Percentiles rank a stretch among this genome's conserved stretches.
phyloP scores from a whole-genome alignment of 768 basidiomycete genomes.

The Hemileccinum impolitum region DNA sequence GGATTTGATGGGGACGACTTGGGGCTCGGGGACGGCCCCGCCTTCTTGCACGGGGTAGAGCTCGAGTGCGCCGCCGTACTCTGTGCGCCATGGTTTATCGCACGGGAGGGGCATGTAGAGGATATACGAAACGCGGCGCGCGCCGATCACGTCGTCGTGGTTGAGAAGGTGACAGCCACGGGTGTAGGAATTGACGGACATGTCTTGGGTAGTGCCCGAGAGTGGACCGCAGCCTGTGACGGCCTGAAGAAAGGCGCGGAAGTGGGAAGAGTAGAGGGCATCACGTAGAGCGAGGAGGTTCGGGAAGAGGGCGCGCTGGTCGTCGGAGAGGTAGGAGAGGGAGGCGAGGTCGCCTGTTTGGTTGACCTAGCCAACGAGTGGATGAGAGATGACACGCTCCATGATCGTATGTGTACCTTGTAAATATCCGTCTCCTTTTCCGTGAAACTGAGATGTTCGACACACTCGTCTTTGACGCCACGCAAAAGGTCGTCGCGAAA shows the following conservation, averaged over 20 bases:
- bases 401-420: constrained; percentile 52
- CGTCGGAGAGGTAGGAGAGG: constrained; percentile 75
- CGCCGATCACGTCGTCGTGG: constrained; percentile 97
- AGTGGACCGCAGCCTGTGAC: constrained; percentile 93
- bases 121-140: constrained; percentile 92
- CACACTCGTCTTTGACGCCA: constrained; percentile 81
- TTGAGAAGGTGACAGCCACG: constrained; percentile 92
- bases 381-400: background rate
- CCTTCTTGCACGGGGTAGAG: constrained; percentile 72
- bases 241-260: constrained; percentile 76
- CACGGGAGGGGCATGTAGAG: constrained; percentile 88
- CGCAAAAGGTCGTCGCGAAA: constrained; percentile 81
- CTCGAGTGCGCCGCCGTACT: constrained; percentile 93
- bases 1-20: constrained; percentile 56
- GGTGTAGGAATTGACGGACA: constrained; percentile 90
- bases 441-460: constrained; percentile 73
- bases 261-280: constrained; percentile 82
- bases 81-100: constrained; percentile 74
- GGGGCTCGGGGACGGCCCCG: constrained; percentile 66
- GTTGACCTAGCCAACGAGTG: constrained; percentile 60
- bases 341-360: constrained; percentile 97
- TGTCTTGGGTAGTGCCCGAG: constrained; percentile 90
- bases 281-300: constrained; percentile 80
- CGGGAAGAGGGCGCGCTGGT: constrained; percentile 77
- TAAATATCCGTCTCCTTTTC: constrained; percentile 99